Base-by-base conservation (phyloP, 371 early-diverging fungal species). In the Rhizopus sp. region DNA sequence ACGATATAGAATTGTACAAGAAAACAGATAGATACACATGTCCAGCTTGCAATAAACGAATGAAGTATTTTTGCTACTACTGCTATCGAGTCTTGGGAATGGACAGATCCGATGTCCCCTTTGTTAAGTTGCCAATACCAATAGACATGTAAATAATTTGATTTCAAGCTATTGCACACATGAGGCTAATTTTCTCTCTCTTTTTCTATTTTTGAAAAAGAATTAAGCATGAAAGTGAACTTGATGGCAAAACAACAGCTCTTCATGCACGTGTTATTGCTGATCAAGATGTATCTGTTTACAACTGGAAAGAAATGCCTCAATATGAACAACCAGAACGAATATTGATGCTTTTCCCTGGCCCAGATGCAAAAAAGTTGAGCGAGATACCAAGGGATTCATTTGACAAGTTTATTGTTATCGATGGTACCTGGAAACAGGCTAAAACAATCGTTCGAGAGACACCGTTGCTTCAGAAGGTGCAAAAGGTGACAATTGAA, bases 401-500 rank as follows among this genome's bases (percentile, higher is more conserved):
- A 2, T 93, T 91, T 64, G 90, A 92, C 61, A 77, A 83, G 42
- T 59, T 94, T 13, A 76, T 93, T 47, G 96, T 97, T 5, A 86
- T 96, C 53, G 97, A 95, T 67, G 96, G 95, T 17, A 95, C 96
- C 8, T 95, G 97, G 97, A 72, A 77, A 34, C 97, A 96, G 62
- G 94, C 94, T 3, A 82, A 78, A 50, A 77, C 78, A 30, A 94
- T 97, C 78, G 78, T 87, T 4, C 69, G 77, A 39, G 53, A 73
- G 39, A 67, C 87, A 47, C 62, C 77, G 15, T 40, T 62, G 37
- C 60, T 83, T 39, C 57, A 78, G 57, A 73, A 71, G 48, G 51
- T 75, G 57, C 83, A 81, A 50, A 82, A 83, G 63, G 89, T 86
- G 23, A 77, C 77, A 5, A 84, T 82, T 68, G 61, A 80, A 35